A percentile compares a stretch with the other conserved stretches of the same genome.
Conservation (phyloP, 495 filamentous ascomycete species). For the Penicillium herquei region DNA sequence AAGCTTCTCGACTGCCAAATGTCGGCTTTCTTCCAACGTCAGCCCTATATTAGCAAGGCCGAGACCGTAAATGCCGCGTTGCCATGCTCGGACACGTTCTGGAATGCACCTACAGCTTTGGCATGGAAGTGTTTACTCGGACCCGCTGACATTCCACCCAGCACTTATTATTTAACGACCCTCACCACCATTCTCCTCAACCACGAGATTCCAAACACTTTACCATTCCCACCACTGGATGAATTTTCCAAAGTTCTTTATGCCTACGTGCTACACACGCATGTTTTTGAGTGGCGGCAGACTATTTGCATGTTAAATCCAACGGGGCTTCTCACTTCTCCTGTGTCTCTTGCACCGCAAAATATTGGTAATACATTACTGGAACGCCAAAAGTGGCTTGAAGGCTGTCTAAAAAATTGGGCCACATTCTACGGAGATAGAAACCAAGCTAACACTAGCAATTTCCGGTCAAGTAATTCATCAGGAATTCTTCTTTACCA, state of each 20-base stretch:
- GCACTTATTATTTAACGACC: constrained; percentile 23
- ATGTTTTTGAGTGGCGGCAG: constrained; percentile 30
- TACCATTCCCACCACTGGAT: constrained; percentile 11
- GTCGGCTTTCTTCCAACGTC: constrained; percentile 24
- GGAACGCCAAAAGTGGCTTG: background rate
- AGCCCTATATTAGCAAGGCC: constrained; percentile 26
- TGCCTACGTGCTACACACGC: constrained; percentile 24
- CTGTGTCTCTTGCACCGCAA: constrained; percentile 1
- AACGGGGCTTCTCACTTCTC: background rate
- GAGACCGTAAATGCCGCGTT: constrained; percentile 24
- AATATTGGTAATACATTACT: constrained; percentile 1
- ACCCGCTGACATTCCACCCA: constrained; percentile 14
- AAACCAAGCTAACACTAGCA: background rate
- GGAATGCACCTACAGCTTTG: constrained; percentile 16
- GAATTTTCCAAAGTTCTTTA: constrained; percentile 27
- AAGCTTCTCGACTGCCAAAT: constrained; percentile 24
- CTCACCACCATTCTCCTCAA: constrained; percentile 19
- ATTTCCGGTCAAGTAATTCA: background rate
- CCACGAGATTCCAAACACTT: constrained; percentile 1
- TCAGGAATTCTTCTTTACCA: constrained; percentile 7
- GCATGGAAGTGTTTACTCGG: constrained; percentile 21
- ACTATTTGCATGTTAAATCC: constrained; percentile 8
- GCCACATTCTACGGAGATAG: background rate
- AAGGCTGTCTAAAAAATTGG: constrained; percentile 1
- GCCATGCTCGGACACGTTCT: constrained; percentile 21